Conservation (phyloP, 495 filamentous ascomycete species). For the Hypoxylon subgilvum region DNA sequence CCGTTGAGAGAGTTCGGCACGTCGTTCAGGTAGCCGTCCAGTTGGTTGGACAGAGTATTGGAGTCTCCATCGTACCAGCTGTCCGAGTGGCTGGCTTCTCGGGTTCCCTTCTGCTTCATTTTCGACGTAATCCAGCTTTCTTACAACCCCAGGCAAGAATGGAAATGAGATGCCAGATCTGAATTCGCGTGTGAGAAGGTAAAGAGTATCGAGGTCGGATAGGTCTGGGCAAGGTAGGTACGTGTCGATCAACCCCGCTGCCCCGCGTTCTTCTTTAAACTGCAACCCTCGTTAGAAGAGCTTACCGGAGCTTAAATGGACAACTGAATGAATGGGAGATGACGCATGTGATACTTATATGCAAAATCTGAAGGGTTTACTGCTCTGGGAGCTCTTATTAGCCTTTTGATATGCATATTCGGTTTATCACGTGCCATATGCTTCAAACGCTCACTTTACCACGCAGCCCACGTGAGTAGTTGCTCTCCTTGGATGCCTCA, state of each 20-base stretch:
- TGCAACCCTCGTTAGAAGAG: too few relatives aligned
- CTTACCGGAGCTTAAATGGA: too few relatives aligned
- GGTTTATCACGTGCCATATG: too few relatives aligned
- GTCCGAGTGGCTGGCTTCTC: slow-evolving; percentile 67
- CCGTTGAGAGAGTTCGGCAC: slow-evolving; percentile 70
- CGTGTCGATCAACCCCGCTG: slow-evolving; percentile 38
- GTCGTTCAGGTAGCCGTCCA: slow-evolving; percentile 77
- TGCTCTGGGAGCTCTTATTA: too few relatives aligned
- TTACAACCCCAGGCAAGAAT: neutral
- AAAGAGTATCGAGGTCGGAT: slow-evolving; percentile 13
- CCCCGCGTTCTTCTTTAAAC: slow-evolving; percentile 23
- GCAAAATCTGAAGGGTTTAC: too few relatives aligned
- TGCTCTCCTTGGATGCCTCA: too few relatives aligned
- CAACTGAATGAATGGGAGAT: too few relatives aligned
- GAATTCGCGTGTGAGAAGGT: neutral
- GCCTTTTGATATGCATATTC: too few relatives aligned
- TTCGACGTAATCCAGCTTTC: neutral
- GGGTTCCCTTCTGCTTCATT: slow-evolving; percentile 49
- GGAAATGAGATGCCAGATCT: neutral
- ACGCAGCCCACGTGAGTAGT: too few relatives aligned
- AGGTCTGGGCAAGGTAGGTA: slow-evolving; percentile 18
- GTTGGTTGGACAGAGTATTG: slow-evolving; percentile 66
- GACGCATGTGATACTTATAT: too few relatives aligned
- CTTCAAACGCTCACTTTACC: too few relatives aligned
- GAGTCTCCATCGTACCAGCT: slow-evolving; percentile 78